Conservation (phyloP, 2,329 filamentous ascomycete species). For the Monosporascus sp. region DNA sequence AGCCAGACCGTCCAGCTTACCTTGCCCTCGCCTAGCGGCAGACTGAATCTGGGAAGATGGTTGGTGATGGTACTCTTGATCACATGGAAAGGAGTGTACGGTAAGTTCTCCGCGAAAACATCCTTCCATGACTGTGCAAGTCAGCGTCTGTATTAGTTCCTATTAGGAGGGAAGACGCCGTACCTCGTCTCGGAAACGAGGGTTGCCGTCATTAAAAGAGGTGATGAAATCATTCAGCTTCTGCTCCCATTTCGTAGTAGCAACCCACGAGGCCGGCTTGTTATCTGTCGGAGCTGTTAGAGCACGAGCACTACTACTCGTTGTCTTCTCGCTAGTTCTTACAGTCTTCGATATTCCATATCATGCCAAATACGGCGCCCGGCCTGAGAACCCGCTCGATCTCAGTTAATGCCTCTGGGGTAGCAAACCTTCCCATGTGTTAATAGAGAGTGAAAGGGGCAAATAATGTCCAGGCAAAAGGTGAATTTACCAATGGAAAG, state of each 20-base stretch:
- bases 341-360: constrained; percentile 75
- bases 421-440: constrained; percentile 56
- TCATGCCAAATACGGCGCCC: constrained; percentile 56
- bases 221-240: constrained; percentile 55
- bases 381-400: constrained; percentile 63
- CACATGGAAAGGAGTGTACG: constrained; percentile 47
- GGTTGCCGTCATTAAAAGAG: constrained; percentile 51
- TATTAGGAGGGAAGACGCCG: constrained; percentile 2
- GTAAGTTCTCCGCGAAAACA: constrained; percentile 57
- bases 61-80: constrained; percentile 37
- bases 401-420: constrained; percentile 54
- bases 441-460: constrained; percentile 1
- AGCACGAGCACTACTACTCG: neutral
- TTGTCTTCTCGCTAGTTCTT: constrained; percentile 17
- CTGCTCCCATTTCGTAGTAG: constrained; percentile 57
- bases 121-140: constrained; percentile 47
- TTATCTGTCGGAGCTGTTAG: constrained; percentile 48
- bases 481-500: constrained; percentile 46
- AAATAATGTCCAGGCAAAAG: neutral
- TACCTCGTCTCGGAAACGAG: constrained; percentile 58
- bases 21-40: constrained; percentile 54
- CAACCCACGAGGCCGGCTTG: constrained; percentile 50
- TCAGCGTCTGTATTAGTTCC: neutral
- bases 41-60: constrained; percentile 47
- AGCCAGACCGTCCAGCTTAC: constrained; percentile 56